These are phyloP conservation scores for Colletotrichum chrysophilum DNA, from an alignment of 2,329 filamentous ascomycete species.

Conservation along the genomic window DNA sequence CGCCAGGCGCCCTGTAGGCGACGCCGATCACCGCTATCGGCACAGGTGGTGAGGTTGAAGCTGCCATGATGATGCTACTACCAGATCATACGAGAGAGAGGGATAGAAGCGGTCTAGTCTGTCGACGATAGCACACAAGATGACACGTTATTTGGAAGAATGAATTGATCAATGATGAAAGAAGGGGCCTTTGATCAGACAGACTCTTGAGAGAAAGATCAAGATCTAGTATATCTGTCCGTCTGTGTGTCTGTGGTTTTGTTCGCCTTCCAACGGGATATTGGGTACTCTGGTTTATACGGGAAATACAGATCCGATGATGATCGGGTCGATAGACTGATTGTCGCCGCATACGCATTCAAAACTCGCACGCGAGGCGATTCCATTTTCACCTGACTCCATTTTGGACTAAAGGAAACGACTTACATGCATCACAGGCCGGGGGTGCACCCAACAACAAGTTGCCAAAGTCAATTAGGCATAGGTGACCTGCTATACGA, in stretches of 20 bases:
- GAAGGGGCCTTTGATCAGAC: background rate
- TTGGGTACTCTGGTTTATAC: background rate
- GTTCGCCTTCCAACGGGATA: background rate
- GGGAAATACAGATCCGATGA: background rate
- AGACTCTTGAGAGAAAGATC: background rate
- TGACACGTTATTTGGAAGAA: background rate
- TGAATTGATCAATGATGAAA: background rate
- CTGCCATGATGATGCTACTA: background rate
- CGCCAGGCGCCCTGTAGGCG: background rate
- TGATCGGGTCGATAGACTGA: background rate
- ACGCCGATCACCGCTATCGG: background rate
- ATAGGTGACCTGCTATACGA: no score
- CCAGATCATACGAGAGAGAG: background rate
- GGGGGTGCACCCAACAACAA: background rate
- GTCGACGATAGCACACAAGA: background rate
- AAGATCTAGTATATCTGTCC: fast-evolving
- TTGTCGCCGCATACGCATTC: background rate
- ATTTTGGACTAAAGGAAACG: background rate
- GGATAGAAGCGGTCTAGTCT: background rate
- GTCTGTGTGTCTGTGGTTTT: background rate
- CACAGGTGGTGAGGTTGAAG: background rate
- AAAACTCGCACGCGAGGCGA: background rate
- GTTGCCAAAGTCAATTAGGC: background rate
- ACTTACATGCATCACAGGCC: background rate
- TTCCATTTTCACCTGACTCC: background rate